phyloP scores from a whole-genome alignment of 805 yeast genomes.

The Brettanomyces bruxellensis region DNA sequence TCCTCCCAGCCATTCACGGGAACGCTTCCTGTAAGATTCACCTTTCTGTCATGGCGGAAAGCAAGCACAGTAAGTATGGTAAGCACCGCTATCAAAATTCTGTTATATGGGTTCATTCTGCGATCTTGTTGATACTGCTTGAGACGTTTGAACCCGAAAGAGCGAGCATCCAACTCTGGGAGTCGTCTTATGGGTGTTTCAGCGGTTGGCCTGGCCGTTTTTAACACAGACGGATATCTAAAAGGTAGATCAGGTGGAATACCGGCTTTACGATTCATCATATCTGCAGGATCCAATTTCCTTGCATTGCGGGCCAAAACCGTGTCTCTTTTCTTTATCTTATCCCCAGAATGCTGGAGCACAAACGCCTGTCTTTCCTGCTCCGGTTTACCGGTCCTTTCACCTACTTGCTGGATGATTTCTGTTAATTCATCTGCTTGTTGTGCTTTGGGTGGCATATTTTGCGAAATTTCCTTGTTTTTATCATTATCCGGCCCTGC shows the following conservation, averaged over 20 bases:
- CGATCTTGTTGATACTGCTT: constrained; percentile 36
- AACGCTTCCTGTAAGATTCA: constrained; percentile 20
- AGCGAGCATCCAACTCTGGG: constrained; percentile 27
- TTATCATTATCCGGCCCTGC: neutral
- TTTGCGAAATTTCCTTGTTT: neutral
- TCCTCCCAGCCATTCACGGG: constrained; percentile 24
- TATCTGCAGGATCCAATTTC: constrained; percentile 4
- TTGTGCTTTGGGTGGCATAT: neutral
- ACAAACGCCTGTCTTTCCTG: constrained; percentile 1
- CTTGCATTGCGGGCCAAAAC: neutral
- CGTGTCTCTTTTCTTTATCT: neutral
- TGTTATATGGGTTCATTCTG: constrained; percentile 50
- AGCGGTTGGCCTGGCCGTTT: constrained; percentile 19
- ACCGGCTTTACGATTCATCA: constrained; percentile 7
- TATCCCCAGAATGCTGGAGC: neutral
- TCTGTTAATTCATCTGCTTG: neutral
- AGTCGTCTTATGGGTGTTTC: constrained; percentile 26
- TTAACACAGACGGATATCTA: constrained; percentile 28
- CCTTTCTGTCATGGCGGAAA: constrained; percentile 41
- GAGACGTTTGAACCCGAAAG: constrained; percentile 32
- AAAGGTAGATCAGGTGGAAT: constrained; percentile 57
- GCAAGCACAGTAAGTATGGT: constrained; percentile 41
- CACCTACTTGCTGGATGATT: neutral
- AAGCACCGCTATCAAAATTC: constrained; percentile 41
- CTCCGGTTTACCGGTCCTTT: neutral